Conservation (phyloP, 1,284 basidiomycete genomes). For the Bjerkandera adusta region DNA sequence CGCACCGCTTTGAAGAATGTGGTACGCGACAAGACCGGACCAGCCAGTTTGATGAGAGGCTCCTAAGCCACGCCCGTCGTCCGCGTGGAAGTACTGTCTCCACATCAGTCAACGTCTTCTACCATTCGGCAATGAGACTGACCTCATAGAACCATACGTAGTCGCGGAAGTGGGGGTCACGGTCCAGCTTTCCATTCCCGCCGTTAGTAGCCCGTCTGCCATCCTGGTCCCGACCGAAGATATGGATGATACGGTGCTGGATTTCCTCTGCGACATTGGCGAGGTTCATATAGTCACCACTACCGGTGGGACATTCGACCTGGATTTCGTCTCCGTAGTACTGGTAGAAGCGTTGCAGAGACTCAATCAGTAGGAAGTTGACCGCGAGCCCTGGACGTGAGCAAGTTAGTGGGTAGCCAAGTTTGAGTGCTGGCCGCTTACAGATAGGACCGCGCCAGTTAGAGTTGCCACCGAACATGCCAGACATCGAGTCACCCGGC, state of each 20-base stretch:
- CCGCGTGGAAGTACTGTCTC: conserved; percentile 89
- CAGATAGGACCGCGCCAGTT: conserved; percentile 93
- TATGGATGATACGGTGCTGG: conserved; percentile 95
- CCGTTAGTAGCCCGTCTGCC: conserved; percentile 91
- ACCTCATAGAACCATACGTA: conserved; percentile 96
- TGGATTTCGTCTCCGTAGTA: conserved; percentile 87
- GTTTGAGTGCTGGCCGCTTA: conserved; percentile 31
- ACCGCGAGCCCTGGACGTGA: conserved; percentile 77
- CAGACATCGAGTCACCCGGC: conserved; percentile 95
- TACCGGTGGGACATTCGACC: conserved; percentile 95
- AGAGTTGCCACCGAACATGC: conserved; percentile 99
- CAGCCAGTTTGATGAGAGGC: conserved; percentile 98
- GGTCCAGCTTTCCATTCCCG: conserved; percentile 83
- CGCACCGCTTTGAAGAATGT: conserved; percentile 85
- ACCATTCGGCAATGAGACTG: conserved; percentile 18
- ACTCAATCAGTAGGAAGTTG: conserved; percentile 93
- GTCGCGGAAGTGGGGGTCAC: conserved; percentile 95
- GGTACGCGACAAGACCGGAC: conserved; percentile 92
- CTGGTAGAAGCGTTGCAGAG: conserved; percentile 94
- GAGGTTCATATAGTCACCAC: conserved; percentile 94
- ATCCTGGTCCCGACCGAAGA: conserved; percentile 88
- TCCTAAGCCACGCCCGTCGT: conserved; percentile 88
- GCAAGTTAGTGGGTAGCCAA: background rate
- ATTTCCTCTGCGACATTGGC: conserved; percentile 94
- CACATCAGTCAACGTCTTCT: conserved; percentile 5